A percentile compares a stretch with the other conserved stretches of the same genome.
These are phyloP conservation scores for Neospermospora avenae DNA, from an alignment of 2,329 filamentous ascomycete species.

Conservation along the genomic window DNA sequence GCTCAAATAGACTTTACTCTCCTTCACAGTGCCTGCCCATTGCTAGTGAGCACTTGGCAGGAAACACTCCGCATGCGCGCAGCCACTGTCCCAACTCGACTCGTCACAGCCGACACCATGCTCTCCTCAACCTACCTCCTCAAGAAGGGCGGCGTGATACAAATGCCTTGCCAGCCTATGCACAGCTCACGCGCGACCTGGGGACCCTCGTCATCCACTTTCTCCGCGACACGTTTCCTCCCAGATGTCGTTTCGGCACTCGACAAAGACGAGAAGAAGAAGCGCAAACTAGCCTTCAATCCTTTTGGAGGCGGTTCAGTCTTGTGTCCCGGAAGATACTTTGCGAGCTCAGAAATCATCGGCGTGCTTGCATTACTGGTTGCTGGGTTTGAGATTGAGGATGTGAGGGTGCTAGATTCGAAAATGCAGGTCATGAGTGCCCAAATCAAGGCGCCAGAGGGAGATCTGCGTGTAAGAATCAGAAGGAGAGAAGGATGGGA, in stretches of 20 bases:
- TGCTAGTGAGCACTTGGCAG: constrained; percentile 43
- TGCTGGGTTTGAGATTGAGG: constrained; percentile 31
- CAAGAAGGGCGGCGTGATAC: constrained; percentile 40
- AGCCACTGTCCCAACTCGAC: constrained; percentile 38
- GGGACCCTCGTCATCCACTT: constrained; percentile 42
- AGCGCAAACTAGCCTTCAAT: constrained; percentile 28
- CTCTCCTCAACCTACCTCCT: constrained; percentile 41
- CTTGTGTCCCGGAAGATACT: constrained; percentile 38
- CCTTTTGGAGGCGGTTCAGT: constrained; percentile 40
- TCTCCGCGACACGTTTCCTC: constrained; percentile 29
- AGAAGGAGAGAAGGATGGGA: constrained; percentile 23
- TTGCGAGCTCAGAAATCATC: constrained; percentile 38
- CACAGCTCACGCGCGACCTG: constrained; percentile 41
- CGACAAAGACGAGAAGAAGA: constrained; percentile 13
- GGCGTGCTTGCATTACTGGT: constrained; percentile 34
- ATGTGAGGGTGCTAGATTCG: constrained; percentile 6
- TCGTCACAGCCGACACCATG: constrained; percentile 41
- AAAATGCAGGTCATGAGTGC: constrained; percentile 15
- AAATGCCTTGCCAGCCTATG: constrained; percentile 42
- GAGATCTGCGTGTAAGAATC: constrained; percentile 14
- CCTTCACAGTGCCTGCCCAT: constrained; percentile 39
- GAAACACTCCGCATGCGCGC: constrained; percentile 43
- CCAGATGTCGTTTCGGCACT: constrained; percentile 2
- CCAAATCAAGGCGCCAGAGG: constrained; percentile 17
- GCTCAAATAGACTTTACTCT: constrained; percentile 36